phyloP scores from a whole-genome alignment of 2,329 filamentous ascomycete genomes.

The Exophiala calicioides region DNA sequence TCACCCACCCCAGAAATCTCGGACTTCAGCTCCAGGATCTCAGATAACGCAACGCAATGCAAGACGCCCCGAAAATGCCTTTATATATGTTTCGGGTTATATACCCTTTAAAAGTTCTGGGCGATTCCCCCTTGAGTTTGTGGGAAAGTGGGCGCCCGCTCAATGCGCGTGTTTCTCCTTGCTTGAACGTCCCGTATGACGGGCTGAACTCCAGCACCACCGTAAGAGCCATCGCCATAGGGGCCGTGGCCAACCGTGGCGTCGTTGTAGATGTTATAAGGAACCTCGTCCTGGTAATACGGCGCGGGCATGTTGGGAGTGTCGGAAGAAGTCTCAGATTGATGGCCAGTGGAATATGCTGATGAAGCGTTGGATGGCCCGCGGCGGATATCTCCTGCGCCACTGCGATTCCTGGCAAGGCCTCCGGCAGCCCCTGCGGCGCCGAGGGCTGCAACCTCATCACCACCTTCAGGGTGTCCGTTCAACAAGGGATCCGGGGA shows the following conservation, averaged over 20 bases:
- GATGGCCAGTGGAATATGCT: conserved; percentile 70
- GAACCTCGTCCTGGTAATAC: conserved; percentile 57
- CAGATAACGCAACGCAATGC: no score
- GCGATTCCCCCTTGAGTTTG: conserved; percentile 83
- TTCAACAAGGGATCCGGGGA: conserved; percentile 64
- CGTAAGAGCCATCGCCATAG: conserved; percentile 58
- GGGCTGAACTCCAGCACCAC: conserved; percentile 60
- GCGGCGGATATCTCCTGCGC: conserved; percentile 71
- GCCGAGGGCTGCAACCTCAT: conserved; percentile 64
- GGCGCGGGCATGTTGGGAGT: conserved; percentile 48
- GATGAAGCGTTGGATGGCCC: conserved; percentile 96
- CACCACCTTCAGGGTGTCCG: conserved; percentile 27
- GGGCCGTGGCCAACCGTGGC: conserved; percentile 48
- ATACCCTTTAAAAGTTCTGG: conserved; percentile 76
- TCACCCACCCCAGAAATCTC: no score
- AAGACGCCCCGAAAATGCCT: no score
- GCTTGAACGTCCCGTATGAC: conserved; percentile 93
- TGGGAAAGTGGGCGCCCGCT: conserved; percentile 84
- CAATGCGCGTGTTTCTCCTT: conserved; percentile 89
- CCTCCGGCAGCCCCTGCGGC: conserved; percentile 18
- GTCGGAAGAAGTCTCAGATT: conserved; percentile 64
- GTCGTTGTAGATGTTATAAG: conserved; percentile 54
- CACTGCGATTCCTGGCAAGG: conserved; percentile 32
- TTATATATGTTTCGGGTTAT: no score
- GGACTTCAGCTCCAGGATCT: no score